Percentiles rank a stretch among this genome's conserved stretches.
Conservation (phyloP, 2,329 filamentous ascomycete species). For the Fusarium napiforme region DNA sequence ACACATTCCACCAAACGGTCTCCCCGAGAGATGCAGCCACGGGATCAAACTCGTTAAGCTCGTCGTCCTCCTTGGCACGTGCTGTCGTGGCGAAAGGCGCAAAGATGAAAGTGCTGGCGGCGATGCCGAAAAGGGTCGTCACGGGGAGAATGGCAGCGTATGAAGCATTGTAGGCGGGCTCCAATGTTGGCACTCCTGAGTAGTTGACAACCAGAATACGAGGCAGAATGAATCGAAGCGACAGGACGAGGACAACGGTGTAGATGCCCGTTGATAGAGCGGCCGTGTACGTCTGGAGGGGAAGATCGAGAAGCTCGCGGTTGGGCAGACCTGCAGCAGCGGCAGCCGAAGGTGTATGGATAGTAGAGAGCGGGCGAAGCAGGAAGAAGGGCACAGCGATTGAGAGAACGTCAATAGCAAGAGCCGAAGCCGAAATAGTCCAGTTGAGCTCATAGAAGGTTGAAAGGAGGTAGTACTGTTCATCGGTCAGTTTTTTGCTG, state of each 20-base stretch:
- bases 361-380: conserved; percentile 73
- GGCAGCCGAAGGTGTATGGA: conserved; percentile 65
- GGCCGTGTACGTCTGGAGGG: conserved; percentile 72
- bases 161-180: conserved; percentile 72
- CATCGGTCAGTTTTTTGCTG: conserved; percentile 26
- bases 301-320: conserved; percentile 72
- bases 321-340: conserved; percentile 62
- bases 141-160: conserved; percentile 70
- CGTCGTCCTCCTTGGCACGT: conserved; percentile 59
- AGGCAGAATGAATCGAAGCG: conserved; percentile 77
- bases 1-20: conserved; percentile 78
- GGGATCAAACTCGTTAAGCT: conserved; percentile 68
- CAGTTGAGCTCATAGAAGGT: conserved; percentile 80
- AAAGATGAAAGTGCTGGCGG: conserved; percentile 82
- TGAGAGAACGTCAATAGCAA: conserved; percentile 75
- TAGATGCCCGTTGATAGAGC: conserved; percentile 79
- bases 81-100: conserved; percentile 69
- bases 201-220: conserved; percentile 80
- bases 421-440: conserved; percentile 68
- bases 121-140: conserved; percentile 70
- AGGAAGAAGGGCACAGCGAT: conserved; percentile 79
- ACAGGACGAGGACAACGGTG: conserved; percentile 75
- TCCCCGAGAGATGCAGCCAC: conserved; percentile 72
- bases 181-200: conserved; percentile 74
- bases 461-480: conserved; percentile 75